Evolutionary conservation across 306 rosid species (phyloP), one percentile per base, ranked within the genome.

Genomic region (Dryas drummondii): DNA sequence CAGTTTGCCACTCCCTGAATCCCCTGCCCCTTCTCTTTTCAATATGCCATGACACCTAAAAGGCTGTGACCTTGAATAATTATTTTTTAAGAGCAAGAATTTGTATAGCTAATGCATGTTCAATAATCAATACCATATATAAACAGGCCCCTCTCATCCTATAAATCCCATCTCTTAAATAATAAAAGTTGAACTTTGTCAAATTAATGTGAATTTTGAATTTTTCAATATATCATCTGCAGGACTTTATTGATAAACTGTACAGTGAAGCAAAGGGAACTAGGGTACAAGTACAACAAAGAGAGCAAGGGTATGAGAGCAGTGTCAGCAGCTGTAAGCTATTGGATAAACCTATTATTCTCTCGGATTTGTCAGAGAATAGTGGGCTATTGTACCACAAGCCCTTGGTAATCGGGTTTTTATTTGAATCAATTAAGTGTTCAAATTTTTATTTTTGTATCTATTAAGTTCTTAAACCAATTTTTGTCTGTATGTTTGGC

Each of bases 161-260:
- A 49, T 49, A 49, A 49, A 49, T 49, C 14, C 22, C 50, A 22
- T 47, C 50, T 47, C 50, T 47, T 5, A 54, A n/a, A 26, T 4
- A 1, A 22, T 48, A 49, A 42, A 11, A 22, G 22, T 13, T 19
- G 44, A 9, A 16, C 12, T 54, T 22, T 22, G 22, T 22, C 22
- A 22, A 22, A 22, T 22, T 22, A 22, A 22, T 22, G 22, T 19
- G 11, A 11, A 10, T 70, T 53, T 11, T 17, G 45, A 40, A n/a
- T 4, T 41, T 53, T 48, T 15, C 5, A 14, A 5, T 54, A 67
- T 73, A 53, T 62, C 44, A 71, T 83, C 66, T 77, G 77, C 91
- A 94, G 96, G 89, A 88, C 16, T 79, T 62, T 7, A 73, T 91
- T 37, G 98, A 88, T 76, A 76, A 82, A 68, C 70, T 94, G 46